Base-by-base conservation (phyloP, 2,329 filamentous ascomycete genomes). In the Colletotrichum musae region DNA sequence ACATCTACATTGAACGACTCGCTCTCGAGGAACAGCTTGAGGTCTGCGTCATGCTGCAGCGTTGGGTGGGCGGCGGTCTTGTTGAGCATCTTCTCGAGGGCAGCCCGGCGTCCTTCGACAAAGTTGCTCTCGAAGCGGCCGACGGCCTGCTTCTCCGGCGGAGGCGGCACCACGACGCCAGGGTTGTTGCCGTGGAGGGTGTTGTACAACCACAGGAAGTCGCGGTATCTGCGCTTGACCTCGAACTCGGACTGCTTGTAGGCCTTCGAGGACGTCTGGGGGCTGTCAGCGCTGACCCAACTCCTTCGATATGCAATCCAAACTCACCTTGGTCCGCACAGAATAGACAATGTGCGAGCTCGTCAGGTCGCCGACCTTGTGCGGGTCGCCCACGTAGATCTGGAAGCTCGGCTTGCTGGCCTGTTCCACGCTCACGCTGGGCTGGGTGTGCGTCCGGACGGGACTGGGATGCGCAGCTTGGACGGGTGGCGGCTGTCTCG, bases 281-380 rank as follows among this genome's bases (percentile, higher is more conserved):
- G 2, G 18, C 1, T 39, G 62, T 74, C 61, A 77, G 75, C 62
- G 67, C 61, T 47, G 21, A 15, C 43, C 13, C 26, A 15, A 18
- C 72, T 69, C 41, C 32, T 13, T 10, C 9, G 36, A 58, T 16
- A 56, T 41, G 10, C 18, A 24, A 36, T 18, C 58, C 39, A 13
- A 18, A 59, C 74, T 70, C 86, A 96, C 94, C 90, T 93, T 96
- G 68, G 96, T 99, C 76, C 93, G 89, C 72, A 99, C 96, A 75
- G 94, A 94, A 82, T 99, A 99, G 56, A 98, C 96, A 72, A 97
- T 99, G 80, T 99, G 96, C 72, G 95, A 97, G 80, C 93, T 97
- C 9, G 96, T 98, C 79, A 98, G 82, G 81, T 98, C 96, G 69
- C 96, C 96, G 73, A 99, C 95, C 84, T 98, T 99, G 82, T 98